A percentile compares a stretch with the other conserved stretches of the same genome.
phyloP scores from a whole-genome alignment of 805 yeast species.

The Kluyveromyces nonfermentans region DNA sequence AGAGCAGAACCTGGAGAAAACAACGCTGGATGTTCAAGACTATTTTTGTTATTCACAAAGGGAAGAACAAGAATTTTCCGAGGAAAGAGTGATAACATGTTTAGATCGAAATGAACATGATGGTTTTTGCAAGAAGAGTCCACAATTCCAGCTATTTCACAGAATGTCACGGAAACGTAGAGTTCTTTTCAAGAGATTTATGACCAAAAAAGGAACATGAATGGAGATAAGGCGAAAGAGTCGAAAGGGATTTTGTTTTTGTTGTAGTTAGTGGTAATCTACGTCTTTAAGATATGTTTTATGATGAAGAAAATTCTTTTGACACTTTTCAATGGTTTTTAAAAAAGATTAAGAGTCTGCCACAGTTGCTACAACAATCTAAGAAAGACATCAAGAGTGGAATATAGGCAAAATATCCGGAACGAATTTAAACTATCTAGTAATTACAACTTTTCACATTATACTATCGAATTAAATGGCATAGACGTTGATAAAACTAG shows the following conservation, averaged over 20 bases:
- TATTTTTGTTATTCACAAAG: not conserved
- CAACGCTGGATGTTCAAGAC: not conserved
- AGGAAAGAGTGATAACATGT: too few species aligned
- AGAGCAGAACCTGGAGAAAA: not conserved
- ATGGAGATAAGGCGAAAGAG: not conserved
- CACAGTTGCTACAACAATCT: too few species aligned
- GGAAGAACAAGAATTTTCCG: not conserved
- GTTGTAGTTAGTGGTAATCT: not conserved
- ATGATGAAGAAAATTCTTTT: too few species aligned
- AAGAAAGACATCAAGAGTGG: not conserved
- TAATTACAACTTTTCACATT: constrained; percentile 49
- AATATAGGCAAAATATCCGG: not conserved
- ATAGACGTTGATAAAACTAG: constrained; percentile 40
- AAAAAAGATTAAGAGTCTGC: too few species aligned
- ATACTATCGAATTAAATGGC: constrained; percentile 40
- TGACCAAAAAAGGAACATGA: not conserved
- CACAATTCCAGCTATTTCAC: not conserved
- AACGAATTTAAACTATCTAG: constrained; percentile 31
- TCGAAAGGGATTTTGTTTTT: not conserved
- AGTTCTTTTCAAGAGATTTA: not conserved
- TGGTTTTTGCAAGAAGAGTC: not conserved
- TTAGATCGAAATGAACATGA: too few species aligned
- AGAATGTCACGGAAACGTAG: not conserved
- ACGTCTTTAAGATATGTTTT: not conserved
- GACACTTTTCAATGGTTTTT: too few species aligned